Percentiles rank a stretch among this genome's conserved stretches.
phyloP scores from a whole-genome alignment of 202 grass and related monocot genomes.

The Tripidium arundinaceum region DNA sequence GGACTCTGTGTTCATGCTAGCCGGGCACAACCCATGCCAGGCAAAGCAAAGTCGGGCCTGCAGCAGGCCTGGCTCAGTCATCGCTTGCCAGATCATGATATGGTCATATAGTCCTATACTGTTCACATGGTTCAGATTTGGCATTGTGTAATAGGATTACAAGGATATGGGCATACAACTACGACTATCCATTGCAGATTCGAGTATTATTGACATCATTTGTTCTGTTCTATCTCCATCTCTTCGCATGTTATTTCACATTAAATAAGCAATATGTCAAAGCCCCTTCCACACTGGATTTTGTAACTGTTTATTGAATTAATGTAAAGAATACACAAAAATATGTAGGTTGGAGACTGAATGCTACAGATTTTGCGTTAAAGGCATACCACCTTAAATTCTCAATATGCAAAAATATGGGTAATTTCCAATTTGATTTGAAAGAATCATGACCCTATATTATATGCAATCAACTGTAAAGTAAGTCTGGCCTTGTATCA shows the following conservation, averaged over 20 bases:
- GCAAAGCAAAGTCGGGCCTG: not conserved
- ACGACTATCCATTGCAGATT: not conserved
- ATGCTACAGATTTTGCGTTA: not conserved
- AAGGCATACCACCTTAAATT: not conserved
- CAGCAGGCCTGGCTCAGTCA: not conserved
- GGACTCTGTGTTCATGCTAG: not conserved
- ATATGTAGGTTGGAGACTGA: not conserved
- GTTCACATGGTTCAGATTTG: not conserved
- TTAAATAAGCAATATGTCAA: not conserved
- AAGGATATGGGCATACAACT: not conserved
- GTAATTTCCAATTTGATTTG: not conserved
- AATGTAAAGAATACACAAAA: not conserved
- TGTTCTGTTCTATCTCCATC: not conserved
- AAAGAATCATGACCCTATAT: not conserved
- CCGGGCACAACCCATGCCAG: not conserved
- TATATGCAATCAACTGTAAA: conserved; percentile 1
- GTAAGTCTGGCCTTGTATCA: not conserved
- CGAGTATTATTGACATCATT: not conserved
- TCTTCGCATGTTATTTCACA: not conserved
- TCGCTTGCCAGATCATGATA: not conserved
- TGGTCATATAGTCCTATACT: not conserved
- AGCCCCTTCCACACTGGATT: not conserved
- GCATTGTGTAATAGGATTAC: not conserved
- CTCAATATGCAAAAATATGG: not conserved
- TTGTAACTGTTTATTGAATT: not conserved